Base-by-base conservation (phyloP, 495 filamentous ascomycete genomes). In the Hypoxylon cercidicola region DNA sequence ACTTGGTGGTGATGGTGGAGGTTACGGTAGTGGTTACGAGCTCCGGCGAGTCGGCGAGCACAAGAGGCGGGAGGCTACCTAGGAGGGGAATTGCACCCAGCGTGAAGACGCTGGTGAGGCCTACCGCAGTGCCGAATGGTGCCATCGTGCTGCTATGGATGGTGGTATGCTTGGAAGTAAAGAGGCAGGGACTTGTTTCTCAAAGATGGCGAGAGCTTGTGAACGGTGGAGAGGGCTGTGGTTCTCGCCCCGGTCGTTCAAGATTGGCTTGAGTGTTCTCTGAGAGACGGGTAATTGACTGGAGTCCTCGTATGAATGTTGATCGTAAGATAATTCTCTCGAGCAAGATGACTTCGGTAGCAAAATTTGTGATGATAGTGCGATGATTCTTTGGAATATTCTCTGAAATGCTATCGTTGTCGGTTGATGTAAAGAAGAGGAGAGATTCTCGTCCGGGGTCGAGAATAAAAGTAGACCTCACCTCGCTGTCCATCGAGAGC, bases 301-400 rank as follows among this genome's bases (percentile, higher is more conserved):
- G 15, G 2, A 44, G 30, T 53, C 32, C 32, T 54, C n/a, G 23
- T 53, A 65, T 49, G 55, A 49, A 61, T 53, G 34, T 15, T 56
- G 35, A n/a, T 10, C n/a, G 23, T 62, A 51, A 46, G 39, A 53
- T 21, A 37, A 60, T 55, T 35, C 23, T 57, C 6, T 46, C 9
- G 35, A 57, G 18, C 37, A 47, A 52, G 16, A 28, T 32, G 21
- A 28, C 25, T 28, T 28, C n/a, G n/a, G 44, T 57, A 28, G 52
- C n/a, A 57, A 52, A 21, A 61, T 28, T 35, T 15, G 52, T 47
- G 39, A 57, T 51, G 21, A 48, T 66, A 45, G 53, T 19, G 35
- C 10, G 23, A 47, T 20, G 1, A 21, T 46, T 50, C 5, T 20
- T 25, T 55, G 47, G 28, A 48, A 55, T 55, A 51, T n/a, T n/a